These are phyloP conservation scores for Alliaria petiolata DNA, from an alignment of 345 rosid species.

Conservation along the genomic window DNA sequence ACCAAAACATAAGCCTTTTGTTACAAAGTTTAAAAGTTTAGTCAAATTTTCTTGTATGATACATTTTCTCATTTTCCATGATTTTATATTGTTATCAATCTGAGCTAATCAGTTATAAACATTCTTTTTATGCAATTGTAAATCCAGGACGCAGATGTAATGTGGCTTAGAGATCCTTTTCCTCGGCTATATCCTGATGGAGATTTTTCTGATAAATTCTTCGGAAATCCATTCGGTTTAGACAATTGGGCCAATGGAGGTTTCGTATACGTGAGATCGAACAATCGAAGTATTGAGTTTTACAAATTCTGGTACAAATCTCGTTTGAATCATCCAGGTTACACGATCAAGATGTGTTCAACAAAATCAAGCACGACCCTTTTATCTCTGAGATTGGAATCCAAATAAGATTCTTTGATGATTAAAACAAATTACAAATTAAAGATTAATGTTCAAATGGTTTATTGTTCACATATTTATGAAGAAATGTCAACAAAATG, in stretches of 20 bases:
- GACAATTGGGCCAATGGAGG: slow-evolving; percentile 61
- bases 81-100: neutral
- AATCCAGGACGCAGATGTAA: slow-evolving; percentile 61
- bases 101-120: neutral
- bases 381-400: slow-evolving; percentile 33
- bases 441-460: too few species aligned
- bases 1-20: too few species aligned
- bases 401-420: slow-evolving; percentile 50
- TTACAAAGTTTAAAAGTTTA: too few species aligned
- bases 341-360: slow-evolving; percentile 78
- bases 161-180: slow-evolving; percentile 80
- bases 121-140: too few species aligned
- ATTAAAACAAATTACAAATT: too few species aligned
- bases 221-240: slow-evolving; percentile 33
- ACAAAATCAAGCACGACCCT: slow-evolving; percentile 47
- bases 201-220: slow-evolving; percentile 61
- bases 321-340: slow-evolving; percentile 35
- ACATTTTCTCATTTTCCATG: neutral
- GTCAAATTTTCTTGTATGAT: too few species aligned
- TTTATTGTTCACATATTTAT: too few species aligned
- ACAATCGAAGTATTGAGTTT: slow-evolving; percentile 42
- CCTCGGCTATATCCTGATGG: slow-evolving; percentile 43
- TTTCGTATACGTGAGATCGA: slow-evolving; percentile 53
- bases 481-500: too few species aligned
- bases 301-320: slow-evolving; percentile 63